Conservation (phyloP, 2,329 filamentous ascomycete genomes). For the Nemania abortiva region DNA sequence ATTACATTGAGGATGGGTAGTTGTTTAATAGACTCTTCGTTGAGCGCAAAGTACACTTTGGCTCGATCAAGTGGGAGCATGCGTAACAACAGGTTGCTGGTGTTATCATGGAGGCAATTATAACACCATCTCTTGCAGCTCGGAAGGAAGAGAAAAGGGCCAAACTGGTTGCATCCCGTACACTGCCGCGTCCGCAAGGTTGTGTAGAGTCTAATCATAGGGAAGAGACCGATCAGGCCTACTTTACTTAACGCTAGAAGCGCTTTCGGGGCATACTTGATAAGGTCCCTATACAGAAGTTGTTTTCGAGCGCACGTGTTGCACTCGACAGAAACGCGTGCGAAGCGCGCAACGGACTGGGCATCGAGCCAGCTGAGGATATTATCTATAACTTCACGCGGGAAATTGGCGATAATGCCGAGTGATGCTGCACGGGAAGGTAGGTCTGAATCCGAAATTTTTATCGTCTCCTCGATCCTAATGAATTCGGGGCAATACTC, state of each 20-base stretch:
- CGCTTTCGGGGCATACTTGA: background rate
- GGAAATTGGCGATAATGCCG: conserved; percentile 11
- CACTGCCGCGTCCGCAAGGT: conserved; percentile 3
- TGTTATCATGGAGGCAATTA: conserved; percentile 5
- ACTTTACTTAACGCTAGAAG: conserved; percentile 11
- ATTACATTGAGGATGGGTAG: background rate
- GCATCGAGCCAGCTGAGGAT: conserved; percentile 12
- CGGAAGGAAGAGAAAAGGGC: conserved; percentile 21
- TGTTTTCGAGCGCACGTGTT: conserved; percentile 6
- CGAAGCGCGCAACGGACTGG: conserved; percentile 17
- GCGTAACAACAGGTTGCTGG: background rate
- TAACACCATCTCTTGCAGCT: conserved; percentile 17
- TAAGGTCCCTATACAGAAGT: conserved; percentile 1
- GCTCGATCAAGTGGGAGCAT: background rate
- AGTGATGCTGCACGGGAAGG: background rate
- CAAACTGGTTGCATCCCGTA: background rate
- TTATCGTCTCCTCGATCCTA: too few relatives aligned
- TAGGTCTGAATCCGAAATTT: too few relatives aligned
- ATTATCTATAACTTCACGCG: conserved; percentile 6
- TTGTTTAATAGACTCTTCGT: background rate
- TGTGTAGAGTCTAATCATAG: conserved; percentile 1
- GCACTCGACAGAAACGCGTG: background rate
- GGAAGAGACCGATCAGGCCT: conserved; percentile 4
- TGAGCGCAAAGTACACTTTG: background rate
- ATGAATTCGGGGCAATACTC: too few relatives aligned